These are phyloP conservation scores for Scheffersomyces titani DNA, from an alignment of 1,139 yeast species.

Conservation along the genomic window DNA sequence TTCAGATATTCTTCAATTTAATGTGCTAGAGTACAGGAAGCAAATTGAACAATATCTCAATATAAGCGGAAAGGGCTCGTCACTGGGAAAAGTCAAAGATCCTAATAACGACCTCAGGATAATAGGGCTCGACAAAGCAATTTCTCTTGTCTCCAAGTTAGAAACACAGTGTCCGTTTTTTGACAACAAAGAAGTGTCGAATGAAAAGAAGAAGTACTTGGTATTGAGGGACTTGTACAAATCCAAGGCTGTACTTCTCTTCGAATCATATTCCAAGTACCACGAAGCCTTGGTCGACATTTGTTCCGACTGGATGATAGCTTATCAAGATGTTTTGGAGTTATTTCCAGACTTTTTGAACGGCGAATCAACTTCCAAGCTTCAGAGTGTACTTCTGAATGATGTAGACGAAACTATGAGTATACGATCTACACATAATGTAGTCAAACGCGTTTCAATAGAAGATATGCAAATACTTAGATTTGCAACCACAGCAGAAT, in stretches of 20 bases:
- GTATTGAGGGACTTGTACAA: conserved; percentile 34
- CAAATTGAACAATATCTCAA: conserved; percentile 44
- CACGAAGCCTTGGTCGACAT: conserved; percentile 45
- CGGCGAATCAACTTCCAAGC: conserved; percentile 20
- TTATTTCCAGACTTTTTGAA: conserved; percentile 44
- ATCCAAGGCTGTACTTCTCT: conserved; percentile 32
- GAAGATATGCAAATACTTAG: conserved; percentile 26
- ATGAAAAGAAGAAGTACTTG: conserved; percentile 32
- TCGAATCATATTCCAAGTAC: conserved; percentile 36
- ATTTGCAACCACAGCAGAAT: conserved; percentile 22
- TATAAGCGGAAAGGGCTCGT: conserved; percentile 22
- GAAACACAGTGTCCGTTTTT: conserved; percentile 27
- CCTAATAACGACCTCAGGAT: conserved; percentile 31
- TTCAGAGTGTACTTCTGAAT: conserved; percentile 8
- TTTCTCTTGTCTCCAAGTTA: conserved; percentile 29
- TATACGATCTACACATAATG: conserved; percentile 15
- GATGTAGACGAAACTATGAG: conserved; percentile 13
- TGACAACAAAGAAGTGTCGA: conserved; percentile 13
- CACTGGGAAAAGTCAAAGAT: conserved; percentile 22
- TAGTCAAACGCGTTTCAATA: conserved; percentile 18
- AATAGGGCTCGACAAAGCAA: conserved; percentile 39
- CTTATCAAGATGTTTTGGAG: conserved; percentile 34
- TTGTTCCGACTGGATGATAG: conserved; percentile 44
- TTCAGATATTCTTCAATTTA: conserved; percentile 31
- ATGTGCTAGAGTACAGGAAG: conserved; percentile 31